A percentile compares a stretch with the other conserved stretches of the same genome.
Conservation (phyloP, 805 yeast genomes). For the Aciculoconidium aculeatum region DNA sequence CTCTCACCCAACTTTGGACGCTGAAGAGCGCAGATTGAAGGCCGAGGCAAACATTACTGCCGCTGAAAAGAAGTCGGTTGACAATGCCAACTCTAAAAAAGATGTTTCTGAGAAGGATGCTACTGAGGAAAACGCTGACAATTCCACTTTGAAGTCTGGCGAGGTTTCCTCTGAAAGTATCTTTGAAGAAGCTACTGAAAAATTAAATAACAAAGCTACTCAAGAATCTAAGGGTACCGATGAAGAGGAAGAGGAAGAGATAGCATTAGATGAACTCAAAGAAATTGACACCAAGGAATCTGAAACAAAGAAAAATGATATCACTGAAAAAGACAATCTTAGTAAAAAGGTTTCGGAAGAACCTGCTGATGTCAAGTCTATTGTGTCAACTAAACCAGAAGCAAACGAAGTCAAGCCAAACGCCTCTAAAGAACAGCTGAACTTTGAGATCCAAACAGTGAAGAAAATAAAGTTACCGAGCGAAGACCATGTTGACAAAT, state of each 20-base stretch:
- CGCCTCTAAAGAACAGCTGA: too few relatives aligned
- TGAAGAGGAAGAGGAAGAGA: constrained; percentile 3
- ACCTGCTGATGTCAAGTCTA: constrained; percentile 6
- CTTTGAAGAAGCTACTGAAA: constrained; percentile 3
- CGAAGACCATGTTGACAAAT: constrained; percentile 29
- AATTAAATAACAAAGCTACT: constrained; percentile 4
- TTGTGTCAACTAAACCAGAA: constrained; percentile 5
- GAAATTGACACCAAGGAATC: constrained; percentile 5
- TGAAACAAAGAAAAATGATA: too few relatives aligned
- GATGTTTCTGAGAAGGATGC: constrained; percentile 4
- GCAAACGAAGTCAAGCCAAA: too few relatives aligned
- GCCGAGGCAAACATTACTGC: constrained; percentile 8
- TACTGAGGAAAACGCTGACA: constrained; percentile 4
- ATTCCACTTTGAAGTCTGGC: too few relatives aligned
- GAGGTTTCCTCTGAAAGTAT: too few relatives aligned
- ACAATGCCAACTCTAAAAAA: constrained; percentile 3
- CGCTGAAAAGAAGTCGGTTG: constrained; percentile 6
- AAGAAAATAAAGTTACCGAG: constrained; percentile 30
- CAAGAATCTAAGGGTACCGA: too few relatives aligned
- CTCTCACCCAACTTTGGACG: constrained; percentile 34
- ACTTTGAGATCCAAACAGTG: too few relatives aligned
- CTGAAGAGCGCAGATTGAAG: constrained; percentile 11
- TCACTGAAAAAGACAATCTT: too few relatives aligned
- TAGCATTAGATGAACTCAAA: constrained; percentile 7
- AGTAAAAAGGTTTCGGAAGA: too few relatives aligned